Evolutionary conservation across 305 asterid species (phyloP), one percentile per base, ranked within the genome.

Genomic region (Solanum hybrid): DNA sequence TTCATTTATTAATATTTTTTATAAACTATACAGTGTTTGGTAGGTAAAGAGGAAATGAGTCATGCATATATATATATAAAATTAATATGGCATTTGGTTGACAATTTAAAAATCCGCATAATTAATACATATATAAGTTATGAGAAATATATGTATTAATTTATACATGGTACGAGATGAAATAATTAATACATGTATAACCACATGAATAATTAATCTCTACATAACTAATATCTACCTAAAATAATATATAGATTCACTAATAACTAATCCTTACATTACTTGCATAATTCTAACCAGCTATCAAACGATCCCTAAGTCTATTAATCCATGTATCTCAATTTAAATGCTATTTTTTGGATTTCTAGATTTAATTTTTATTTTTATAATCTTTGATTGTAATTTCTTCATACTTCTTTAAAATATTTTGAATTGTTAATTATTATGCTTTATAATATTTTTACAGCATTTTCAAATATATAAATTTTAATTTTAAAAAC

Each of bases 21-120:
- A 61, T 61, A 61, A 61, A 20, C 4, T 61, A 61, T 61, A 61
- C 5, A 1, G 1, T 8, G 11, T 61, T 61, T 61, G 71, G 26
- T 61, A 61, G 11, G 71, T 61, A 61, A 3, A 20, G 11, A 61
- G 5, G 11, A 61, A 61, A 20, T 61, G 24, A 61, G 11, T 8
- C 4, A 61, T 61, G 2, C 4, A 61, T 61, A 3, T 1, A 61
- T 20, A 61, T 61, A 3, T 1, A 61, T 20, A 61, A 8, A 61
- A 61, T 61, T 61, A 61, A 20, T 20, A 61, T 8, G 28, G 5
- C 12, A 5, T n/a, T 67, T 4, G 16, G 1, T 67, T 67, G 31
- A 24, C 1, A 69, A 69, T 69, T 69, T 24, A 4, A 3, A 24
- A 11, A 24, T 0, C 0, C 4, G 2, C 4, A n/a, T 4, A 24